Conservation (phyloP, 495 filamentous ascomycete species). For the Amphirosellinia nigrospora region DNA sequence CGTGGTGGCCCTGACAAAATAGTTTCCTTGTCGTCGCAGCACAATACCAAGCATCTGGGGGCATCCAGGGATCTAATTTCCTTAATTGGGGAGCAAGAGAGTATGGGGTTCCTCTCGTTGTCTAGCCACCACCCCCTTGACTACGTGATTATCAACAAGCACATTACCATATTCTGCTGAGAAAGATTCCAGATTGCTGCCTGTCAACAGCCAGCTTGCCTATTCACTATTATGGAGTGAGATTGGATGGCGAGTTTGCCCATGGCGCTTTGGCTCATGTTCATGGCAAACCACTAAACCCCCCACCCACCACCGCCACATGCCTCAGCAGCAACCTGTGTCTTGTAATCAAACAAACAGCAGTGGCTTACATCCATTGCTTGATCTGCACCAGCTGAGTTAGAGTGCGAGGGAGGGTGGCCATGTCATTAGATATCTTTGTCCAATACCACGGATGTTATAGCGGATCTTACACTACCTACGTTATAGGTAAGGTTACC, state of each 20-base stretch:
- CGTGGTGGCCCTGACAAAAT: not conserved
- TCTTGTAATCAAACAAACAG: not conserved
- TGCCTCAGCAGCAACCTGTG: not conserved
- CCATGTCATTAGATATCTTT: conserved; percentile 9
- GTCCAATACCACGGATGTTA: not conserved
- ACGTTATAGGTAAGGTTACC: not conserved
- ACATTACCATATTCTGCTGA: conserved; percentile 1
- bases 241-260: not conserved
- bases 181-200: not conserved
- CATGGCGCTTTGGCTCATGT: not conserved
- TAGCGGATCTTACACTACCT: not conserved
- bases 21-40: conserved; percentile 3
- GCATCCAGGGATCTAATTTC: not conserved
- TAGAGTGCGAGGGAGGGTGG: conserved; percentile 5
- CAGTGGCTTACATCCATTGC: not conserved
- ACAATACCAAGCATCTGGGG: not conserved
- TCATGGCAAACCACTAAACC: not conserved
- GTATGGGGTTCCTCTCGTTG: not conserved
- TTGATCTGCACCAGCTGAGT: conserved; percentile 3
- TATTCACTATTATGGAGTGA: not conserved
- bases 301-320: not conserved
- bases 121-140: conserved; percentile 13
- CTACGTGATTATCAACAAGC: conserved; percentile 1
- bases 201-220: no score
- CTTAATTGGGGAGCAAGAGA: not conserved